Percentiles rank a stretch among this genome's conserved stretches.
These are phyloP conservation scores for Colletotrichum sp. DNA, from an alignment of 2,329 filamentous ascomycete genomes.

Conservation along the genomic window DNA sequence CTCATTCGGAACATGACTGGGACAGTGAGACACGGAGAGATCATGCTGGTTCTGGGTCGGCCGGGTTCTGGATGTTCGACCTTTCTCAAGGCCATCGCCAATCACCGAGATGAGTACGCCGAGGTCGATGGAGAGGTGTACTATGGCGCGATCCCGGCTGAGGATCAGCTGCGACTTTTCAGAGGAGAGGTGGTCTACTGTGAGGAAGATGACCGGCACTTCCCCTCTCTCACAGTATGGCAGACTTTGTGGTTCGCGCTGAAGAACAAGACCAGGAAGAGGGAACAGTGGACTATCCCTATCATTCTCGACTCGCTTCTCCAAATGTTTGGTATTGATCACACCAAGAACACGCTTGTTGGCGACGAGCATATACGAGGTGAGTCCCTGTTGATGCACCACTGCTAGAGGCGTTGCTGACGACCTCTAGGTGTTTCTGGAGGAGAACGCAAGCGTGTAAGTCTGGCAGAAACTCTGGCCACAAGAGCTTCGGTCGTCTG, in stretches of 20 bases:
- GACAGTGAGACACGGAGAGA: constrained; percentile 38
- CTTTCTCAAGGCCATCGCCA: constrained; percentile 77
- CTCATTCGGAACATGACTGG: constrained; percentile 38
- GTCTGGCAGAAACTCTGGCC: constrained; percentile 78
- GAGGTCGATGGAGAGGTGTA: constrained; percentile 71
- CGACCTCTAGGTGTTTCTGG: constrained; percentile 61
- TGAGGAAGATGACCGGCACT: constrained; percentile 77
- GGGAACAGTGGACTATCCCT: constrained; percentile 66
- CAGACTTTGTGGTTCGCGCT: constrained; percentile 79
- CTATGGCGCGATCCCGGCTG: constrained; percentile 74
- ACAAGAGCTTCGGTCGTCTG: constrained; percentile 76
- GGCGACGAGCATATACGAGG: constrained; percentile 76
- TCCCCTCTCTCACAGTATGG: constrained; percentile 76
- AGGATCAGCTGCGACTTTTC: constrained; percentile 71
- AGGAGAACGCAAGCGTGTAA: constrained; percentile 81
- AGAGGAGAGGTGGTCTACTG: constrained; percentile 82
- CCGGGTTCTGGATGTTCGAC: constrained; percentile 79
- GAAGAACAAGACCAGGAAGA: constrained; percentile 75
- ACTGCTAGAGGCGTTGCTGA: not conserved
- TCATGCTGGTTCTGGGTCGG: constrained; percentile 61
- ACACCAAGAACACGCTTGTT: constrained; percentile 76
- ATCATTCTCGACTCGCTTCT: constrained; percentile 73
- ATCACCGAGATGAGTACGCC: constrained; percentile 70
- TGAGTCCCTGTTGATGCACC: not conserved
- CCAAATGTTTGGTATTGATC: constrained; percentile 79